Percentiles rank a stretch among this genome's conserved stretches.
Conservation (phyloP, 257 asterid species). For the Jasminum sambac region DNA sequence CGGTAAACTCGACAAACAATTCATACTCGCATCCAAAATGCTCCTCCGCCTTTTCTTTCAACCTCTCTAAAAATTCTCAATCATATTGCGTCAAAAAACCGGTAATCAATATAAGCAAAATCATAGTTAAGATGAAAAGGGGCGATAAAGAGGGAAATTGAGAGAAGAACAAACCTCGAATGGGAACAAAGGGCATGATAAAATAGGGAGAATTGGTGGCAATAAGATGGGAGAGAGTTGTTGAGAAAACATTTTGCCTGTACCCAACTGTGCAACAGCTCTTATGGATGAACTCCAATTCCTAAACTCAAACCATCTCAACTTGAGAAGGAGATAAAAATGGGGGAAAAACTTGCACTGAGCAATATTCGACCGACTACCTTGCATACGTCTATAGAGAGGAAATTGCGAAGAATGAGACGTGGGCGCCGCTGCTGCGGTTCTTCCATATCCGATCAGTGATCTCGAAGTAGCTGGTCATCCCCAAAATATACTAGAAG, state of each 20-base stretch:
- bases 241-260: conserved; percentile 87
- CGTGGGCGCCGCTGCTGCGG: conserved; percentile 35
- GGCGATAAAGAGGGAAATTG: neutral
- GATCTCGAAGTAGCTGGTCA: too few species aligned
- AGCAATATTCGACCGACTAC: conserved; percentile 11
- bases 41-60: conserved; percentile 84
- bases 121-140: neutral
- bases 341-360: neutral
- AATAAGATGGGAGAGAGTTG: conserved; percentile 82
- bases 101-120: conserved; percentile 1
- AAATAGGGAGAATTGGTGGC: conserved; percentile 80
- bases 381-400: conserved; percentile 46
- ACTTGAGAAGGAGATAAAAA: conserved; percentile 3
- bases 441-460: conserved; percentile 28
- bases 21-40: conserved; percentile 75
- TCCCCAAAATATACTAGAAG: too few species aligned
- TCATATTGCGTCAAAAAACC: conserved; percentile 7
- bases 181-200: conserved; percentile 73
- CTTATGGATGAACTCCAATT: conserved; percentile 82
- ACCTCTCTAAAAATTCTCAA: conserved; percentile 48
- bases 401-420: conserved; percentile 44
- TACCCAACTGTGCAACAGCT: conserved; percentile 89
- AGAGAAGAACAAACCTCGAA: conserved; percentile 54
- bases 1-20: conserved; percentile 88
- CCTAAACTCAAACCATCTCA: conserved; percentile 37